These are phyloP conservation scores for Leishmania braziliensis DNA, from an alignment of 208 protist species.

Conservation along the genomic window DNA sequence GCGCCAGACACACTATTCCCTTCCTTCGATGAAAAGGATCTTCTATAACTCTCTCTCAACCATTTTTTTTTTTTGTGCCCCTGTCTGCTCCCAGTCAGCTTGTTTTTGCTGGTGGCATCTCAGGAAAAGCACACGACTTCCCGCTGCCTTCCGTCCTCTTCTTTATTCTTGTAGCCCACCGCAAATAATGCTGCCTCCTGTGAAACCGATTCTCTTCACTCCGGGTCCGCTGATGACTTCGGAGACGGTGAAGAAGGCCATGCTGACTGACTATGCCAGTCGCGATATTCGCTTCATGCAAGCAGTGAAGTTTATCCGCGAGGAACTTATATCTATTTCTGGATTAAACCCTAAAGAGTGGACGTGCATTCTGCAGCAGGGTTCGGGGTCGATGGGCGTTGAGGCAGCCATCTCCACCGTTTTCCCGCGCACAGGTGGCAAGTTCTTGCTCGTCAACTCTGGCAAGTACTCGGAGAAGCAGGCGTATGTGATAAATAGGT, in stretches of 20 bases:
- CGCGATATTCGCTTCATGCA: slow-evolving; percentile 79
- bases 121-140: neutral
- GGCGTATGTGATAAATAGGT: slow-evolving; percentile 50
- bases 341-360: slow-evolving; percentile 52
- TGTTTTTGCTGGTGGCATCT: neutral
- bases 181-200: slow-evolving; percentile 5
- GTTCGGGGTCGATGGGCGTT: slow-evolving; percentile 83
- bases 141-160: neutral
- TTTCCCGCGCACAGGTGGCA: slow-evolving; percentile 52
- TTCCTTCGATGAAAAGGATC: neutral
- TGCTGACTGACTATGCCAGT: slow-evolving; percentile 84
- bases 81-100: neutral
- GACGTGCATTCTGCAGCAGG: slow-evolving; percentile 77
- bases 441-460: slow-evolving; percentile 82
- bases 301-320: slow-evolving; percentile 66
- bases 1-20: too few species aligned
- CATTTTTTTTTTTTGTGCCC: neutral
- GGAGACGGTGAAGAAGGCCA: slow-evolving; percentile 72
- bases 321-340: slow-evolving; percentile 58
- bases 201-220: slow-evolving; percentile 80
- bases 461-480: slow-evolving; percentile 90
- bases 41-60: neutral
- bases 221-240: slow-evolving; percentile 84
- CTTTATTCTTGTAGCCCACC: neutral
- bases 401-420: slow-evolving; percentile 80